phyloP scores from a whole-genome alignment of 2,329 filamentous ascomycete species.

The Diplodia scrobiculata region DNA sequence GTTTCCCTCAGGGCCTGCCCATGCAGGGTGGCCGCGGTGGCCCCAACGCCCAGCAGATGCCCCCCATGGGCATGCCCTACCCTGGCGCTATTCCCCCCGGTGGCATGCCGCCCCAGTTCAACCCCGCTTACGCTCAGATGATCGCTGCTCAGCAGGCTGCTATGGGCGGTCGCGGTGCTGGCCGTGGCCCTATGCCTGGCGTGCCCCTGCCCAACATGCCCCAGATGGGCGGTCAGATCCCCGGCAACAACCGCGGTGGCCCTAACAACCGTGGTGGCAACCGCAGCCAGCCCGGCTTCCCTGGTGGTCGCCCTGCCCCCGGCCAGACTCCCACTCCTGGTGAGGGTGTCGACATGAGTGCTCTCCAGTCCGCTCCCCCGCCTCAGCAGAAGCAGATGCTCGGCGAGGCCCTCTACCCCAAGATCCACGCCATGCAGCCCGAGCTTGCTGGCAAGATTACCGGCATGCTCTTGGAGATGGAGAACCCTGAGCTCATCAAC shows the following conservation, averaged over 20 bases:
- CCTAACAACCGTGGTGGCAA: constrained; percentile 43
- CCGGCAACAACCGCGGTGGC: constrained; percentile 45
- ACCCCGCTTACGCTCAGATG: constrained; percentile 77
- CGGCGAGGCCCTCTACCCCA: constrained; percentile 96
- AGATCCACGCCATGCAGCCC: constrained; percentile 92
- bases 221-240: constrained; percentile 60
- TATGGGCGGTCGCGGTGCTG: constrained; percentile 60
- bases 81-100: constrained; percentile 60
- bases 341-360: constrained; percentile 53
- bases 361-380: constrained; percentile 58
- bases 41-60: constrained; percentile 75
- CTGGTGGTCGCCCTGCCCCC: constrained; percentile 34
- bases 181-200: constrained; percentile 67
- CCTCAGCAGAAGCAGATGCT: constrained; percentile 98
- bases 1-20: constrained; percentile 79
- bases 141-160: constrained; percentile 63
- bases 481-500: constrained; percentile 89
- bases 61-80: constrained; percentile 80
- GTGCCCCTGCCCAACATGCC: constrained; percentile 61
- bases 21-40: constrained; percentile 85
- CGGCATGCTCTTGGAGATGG: constrained; percentile 99
- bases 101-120: constrained; percentile 72
- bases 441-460: constrained; percentile 99
- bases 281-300: constrained; percentile 41
- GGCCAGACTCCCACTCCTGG: constrained; percentile 34